Conservation (phyloP, 805 yeast genomes). For the Geotrichum ghanense region DNA sequence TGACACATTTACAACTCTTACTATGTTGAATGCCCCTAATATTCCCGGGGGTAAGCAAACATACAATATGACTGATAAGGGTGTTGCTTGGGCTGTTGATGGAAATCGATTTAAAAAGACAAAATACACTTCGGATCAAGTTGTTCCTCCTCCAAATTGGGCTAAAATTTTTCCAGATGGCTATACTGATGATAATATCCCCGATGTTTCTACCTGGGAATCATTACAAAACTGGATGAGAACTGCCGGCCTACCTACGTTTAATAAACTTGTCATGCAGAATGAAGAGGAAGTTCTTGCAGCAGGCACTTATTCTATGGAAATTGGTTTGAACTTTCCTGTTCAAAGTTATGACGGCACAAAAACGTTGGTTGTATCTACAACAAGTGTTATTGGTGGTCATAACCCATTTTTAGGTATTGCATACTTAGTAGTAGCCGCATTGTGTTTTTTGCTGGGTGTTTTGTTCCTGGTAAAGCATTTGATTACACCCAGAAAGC, state of each 20-base stretch:
- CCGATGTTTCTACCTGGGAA: conserved; percentile 67
- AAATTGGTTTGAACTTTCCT: conserved; percentile 69
- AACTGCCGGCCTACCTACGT: conserved; percentile 86
- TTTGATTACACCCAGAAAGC: conserved; percentile 68
- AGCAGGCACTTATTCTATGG: conserved; percentile 60
- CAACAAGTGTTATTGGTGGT: conserved; percentile 79
- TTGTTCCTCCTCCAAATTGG: conserved; percentile 97
- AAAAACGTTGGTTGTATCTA: conserved; percentile 69
- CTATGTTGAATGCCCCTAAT: conserved; percentile 24
- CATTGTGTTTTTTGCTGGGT: conserved; percentile 59
- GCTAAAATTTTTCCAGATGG: conserved; percentile 68
- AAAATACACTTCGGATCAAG: conserved; percentile 48
- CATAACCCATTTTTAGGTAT: conserved; percentile 76
- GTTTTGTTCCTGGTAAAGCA: conserved; percentile 70
- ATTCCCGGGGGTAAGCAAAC: conserved; percentile 18
- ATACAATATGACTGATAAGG: conserved; percentile 38
- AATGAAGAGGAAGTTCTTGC: conserved; percentile 47
- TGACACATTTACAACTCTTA: conserved; percentile 61
- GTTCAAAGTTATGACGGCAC: conserved; percentile 80
- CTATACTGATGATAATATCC: conserved; percentile 71
- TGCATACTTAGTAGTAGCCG: conserved; percentile 77
- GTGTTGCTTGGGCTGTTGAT: conserved; percentile 83
- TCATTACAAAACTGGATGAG: conserved; percentile 96
- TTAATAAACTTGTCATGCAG: conserved; percentile 70
- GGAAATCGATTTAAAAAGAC: conserved; percentile 62